Evolutionary conservation across 75 land plant species (phyloP), one percentile per base, ranked within the genome.

Genomic region (Ceratopteris richardii): DNA sequence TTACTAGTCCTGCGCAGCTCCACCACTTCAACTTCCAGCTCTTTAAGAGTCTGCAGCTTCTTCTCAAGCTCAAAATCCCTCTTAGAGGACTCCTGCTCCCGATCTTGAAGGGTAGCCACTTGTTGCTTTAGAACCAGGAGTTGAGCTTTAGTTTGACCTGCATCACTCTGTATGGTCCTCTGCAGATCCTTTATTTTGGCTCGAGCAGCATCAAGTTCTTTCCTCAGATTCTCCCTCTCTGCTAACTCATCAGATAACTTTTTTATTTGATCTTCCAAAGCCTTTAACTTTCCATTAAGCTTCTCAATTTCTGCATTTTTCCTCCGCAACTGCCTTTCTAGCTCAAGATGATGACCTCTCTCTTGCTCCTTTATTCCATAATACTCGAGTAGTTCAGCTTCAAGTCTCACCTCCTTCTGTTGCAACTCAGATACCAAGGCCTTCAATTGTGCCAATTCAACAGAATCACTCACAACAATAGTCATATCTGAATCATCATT

Each of bases 341-440:
- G 57, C 67, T 79, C 87, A 7, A 59, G 28, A 12, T 89, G 55
- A 12, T 89, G 55, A 33, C 76, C 76, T 9, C 79, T 74, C 39
- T 94, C 85, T 54, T 85, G 94, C 68, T 88, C 98, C 62, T 82
- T 78, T 28, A 94, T 61, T 1, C 85, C 98, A 77, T 94, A 94
- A 36, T 88, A 94, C 36, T 94, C 95, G 7, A 94, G 80, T 48
- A 93, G 70, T 60, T 93, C 98, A 3, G 80, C 90, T 72, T 93
- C 87, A 55, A 94, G 84, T 57, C 76, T 85, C 68, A 72, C 77
- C 62, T 94, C 98, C 60, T 81, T 80, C 51, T 88, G 85, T 57
- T 81, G 76, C 63, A 94, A 65, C 37, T 83, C 84, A 72, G 74
- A 70, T 26, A 94, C 90, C 28, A 81, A 47, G 19, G 60, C 67